Base-by-base conservation (phyloP, 345 rosid species). In the Triadica sebifera region DNA sequence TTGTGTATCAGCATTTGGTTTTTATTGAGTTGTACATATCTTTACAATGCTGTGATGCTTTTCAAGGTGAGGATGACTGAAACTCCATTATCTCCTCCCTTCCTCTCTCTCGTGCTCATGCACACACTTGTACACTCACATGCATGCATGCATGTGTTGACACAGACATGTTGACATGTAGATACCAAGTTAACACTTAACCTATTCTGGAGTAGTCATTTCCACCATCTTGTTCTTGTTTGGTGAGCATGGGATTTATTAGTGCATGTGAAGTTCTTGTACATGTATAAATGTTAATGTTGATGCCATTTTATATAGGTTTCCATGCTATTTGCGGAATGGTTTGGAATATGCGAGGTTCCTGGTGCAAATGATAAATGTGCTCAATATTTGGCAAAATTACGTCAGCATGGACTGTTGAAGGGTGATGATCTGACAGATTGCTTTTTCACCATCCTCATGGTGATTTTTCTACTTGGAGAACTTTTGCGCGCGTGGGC, bases 361-460 rank as follows among this genome's bases (percentile, higher is more conserved):
- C 87, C 95, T 43, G 93, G 89, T 59, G 81, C 93, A 71, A 90
- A 87, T 86, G 98, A 95, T 75, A 29, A 29, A 29, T 29, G 34
- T 29, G 34, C 34, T 29, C 10, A 43, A 6, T 43, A 43, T 43
- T 7, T 43, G 47, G 47, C 10, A 43, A 90, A 91, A 72, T 86
- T 95, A 85, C 89, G 89, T 84, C 92, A 89, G 73, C 86, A 78
- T 77, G 98, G 96, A 77, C 80, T 95, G 63, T 87, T 95, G 67
- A 90, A 90, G 78, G 97, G 96, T 67, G 97, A 93, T 83, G 97
- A 91, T 66, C 82, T 87, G 81, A 90, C 93, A 15, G 90, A 93
- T 67, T 89, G 93, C 52, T 90, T 95, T 85, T 87, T 93, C 87
- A 89, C 90, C 55, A 79, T 81, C 39, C 90, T 95, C 43, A 90